Evolutionary conservation across 148 eudicot genomes (phyloP).

Genomic region (Camellia japonica): DNA sequence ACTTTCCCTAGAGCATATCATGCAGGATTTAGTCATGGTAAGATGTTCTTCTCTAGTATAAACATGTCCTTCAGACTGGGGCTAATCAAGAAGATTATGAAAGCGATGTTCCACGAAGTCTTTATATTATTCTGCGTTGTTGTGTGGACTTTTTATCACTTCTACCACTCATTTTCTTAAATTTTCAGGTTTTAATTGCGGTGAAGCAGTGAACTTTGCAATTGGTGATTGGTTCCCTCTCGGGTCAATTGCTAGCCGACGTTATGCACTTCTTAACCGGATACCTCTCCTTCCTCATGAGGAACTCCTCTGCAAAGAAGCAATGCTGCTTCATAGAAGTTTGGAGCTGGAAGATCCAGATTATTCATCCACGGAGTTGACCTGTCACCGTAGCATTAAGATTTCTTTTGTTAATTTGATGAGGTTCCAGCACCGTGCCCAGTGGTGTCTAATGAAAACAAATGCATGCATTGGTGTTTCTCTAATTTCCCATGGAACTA

Average conservation of each 20-base stretch:
- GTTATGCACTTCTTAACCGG: slow-evolving; percentile 88
- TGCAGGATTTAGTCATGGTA: slow-evolving; percentile 99
- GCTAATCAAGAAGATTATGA: too few species aligned
- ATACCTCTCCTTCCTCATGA: slow-evolving; percentile 90
- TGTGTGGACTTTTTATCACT: neutral
- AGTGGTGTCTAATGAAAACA: slow-evolving; percentile 67
- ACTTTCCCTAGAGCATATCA: slow-evolving; percentile 98
- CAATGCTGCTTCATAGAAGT: slow-evolving; percentile 57
- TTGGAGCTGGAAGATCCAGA: slow-evolving; percentile 44
- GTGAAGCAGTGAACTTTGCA: slow-evolving; percentile 98
- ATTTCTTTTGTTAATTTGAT: slow-evolving; percentile 71
- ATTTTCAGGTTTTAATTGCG: slow-evolving; percentile 87
- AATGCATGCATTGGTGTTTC: slow-evolving; percentile 42
- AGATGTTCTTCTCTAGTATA: slow-evolving; percentile 15
- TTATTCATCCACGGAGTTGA: slow-evolving; percentile 35
- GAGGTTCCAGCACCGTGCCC: slow-evolving; percentile 81
- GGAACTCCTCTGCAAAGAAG: slow-evolving; percentile 98
- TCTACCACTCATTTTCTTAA: neutral
- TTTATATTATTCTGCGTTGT: neutral
- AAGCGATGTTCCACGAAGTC: neutral
- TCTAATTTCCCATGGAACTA: slow-evolving; percentile 50
- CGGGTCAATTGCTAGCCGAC: slow-evolving; percentile 88
- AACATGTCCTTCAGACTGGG: neutral
- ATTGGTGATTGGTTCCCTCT: slow-evolving; percentile 92
- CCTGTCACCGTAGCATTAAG: slow-evolving; percentile 50